Evolutionary conservation across 208 protist genomes (phyloP).

Genomic region (Lotmaria passim): DNA sequence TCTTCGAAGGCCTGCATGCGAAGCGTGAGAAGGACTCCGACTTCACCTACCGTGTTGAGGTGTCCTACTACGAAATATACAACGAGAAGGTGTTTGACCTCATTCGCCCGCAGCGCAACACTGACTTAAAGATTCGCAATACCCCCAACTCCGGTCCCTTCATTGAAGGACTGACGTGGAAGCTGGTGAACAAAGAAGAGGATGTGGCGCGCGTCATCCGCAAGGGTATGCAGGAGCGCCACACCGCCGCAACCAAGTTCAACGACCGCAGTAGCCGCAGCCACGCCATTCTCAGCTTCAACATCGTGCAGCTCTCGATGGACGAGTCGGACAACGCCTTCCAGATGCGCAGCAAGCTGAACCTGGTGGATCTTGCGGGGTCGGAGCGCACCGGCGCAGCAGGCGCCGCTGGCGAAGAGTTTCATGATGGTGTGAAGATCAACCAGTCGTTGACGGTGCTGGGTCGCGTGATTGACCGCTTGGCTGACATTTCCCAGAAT

Average conservation of each 20-base stretch:
- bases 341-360: constrained; percentile 80
- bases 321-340: constrained; percentile 53
- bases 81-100: constrained; percentile 92
- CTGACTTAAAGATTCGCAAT: constrained; percentile 78
- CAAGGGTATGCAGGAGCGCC: constrained; percentile 78
- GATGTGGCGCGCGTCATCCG: constrained; percentile 73
- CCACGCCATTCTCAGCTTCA: constrained; percentile 88
- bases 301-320: constrained; percentile 68
- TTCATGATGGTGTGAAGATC: constrained; percentile 87
- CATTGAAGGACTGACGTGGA: constrained; percentile 72
- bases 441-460: constrained; percentile 93
- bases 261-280: constrained; percentile 89
- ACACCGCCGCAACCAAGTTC: constrained; percentile 85
- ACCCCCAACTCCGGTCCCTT: constrained; percentile 67
- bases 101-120: constrained; percentile 41
- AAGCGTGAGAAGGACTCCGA: constrained; percentile 66
- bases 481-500: constrained; percentile 79
- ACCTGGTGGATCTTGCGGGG: constrained; percentile 95
- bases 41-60: constrained; percentile 74
- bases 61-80: constrained; percentile 92
- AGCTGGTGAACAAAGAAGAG: constrained; percentile 60
- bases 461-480: constrained; percentile 87
- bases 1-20: constrained; percentile 60
- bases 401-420: constrained; percentile 2
- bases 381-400: constrained; percentile 82